Base-by-base conservation (phyloP, 495 filamentous ascomycete species). In the Penicillium nucicola region DNA sequence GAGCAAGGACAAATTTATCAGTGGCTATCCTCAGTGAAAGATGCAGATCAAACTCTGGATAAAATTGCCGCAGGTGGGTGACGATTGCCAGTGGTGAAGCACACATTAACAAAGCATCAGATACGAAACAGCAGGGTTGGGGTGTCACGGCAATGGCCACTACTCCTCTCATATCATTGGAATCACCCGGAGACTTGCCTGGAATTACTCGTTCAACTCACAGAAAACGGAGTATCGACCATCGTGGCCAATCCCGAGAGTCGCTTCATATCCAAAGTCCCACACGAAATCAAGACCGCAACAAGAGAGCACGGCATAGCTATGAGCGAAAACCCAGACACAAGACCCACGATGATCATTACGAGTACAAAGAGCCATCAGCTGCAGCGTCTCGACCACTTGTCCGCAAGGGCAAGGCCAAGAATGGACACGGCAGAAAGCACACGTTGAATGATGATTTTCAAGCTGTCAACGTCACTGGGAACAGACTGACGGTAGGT, bases 401-500 rank as follows among this genome's bases (percentile, higher is more conserved):
- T 5, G 40, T 44, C 30, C 45, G 51, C 57, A 74, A 67, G 34
- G 78, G 50, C 62, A 84, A 57, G 25, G 52, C 41, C n/a, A 66
- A 63, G 33, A 30, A 43, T 46, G 65, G 66, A 42, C 64, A 54
- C 28, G 66, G 56, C 43, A 61, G 61, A 30, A 78, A 73, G 42
- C 68, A 66, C 51, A 70, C 77, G 19, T 67, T 88, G 10, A 80
- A 85, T 59, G 74, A 81, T 39, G 74, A 76, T 20, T 91, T 89
- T 54, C 71, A 75, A 13, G 84, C 85, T 35, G 69, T 81, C 22
- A 85, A 84, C 57, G 80, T 91, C 17, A 65, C 77, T 14, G 74
- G 73, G 37, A 72, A 80, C 7, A 79, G 87, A 32, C 70, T 88
- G 43, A 89, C 85, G 14, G 85, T 88, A 70, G 59, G 77, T 55